Base-by-base conservation (phyloP, 257 asterid genomes). In the Nyctanthes arbortristis region DNA sequence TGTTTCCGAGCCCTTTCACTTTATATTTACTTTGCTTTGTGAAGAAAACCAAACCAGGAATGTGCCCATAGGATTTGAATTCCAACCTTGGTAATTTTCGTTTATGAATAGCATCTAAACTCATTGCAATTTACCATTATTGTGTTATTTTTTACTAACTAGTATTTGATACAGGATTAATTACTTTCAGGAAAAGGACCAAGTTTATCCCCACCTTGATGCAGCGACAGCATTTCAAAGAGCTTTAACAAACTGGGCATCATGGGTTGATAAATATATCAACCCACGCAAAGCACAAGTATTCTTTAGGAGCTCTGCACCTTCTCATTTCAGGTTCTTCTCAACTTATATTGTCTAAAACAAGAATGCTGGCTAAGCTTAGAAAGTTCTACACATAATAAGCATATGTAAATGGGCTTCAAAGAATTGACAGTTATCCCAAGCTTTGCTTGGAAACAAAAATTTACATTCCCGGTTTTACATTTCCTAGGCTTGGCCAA, bases 281-380 rank as follows among this genome's bases (percentile, higher is more conserved):
- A 84, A 81, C 66, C 93, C 92, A 54, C 79, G 25, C 65, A 84
- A 72, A 83, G 86, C 99, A 7, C 84, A 70, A 45, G 81, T 91
- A 61, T 91, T 89, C 93, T 94, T 89, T 77, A 77, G 97, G 75
- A 94, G 96, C 70, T 89, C 95, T 67, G 82, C 99, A 10, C 99
- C 97, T 49, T 85, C 99, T 47, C 99, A 93, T 86, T 93, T 89
- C 97, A 92, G 94, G 98, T 92, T 65, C 43, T 71, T 29, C 52
- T 27, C n/a, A 29, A 28, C 33, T 45, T 34, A 49, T 18, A 25
- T 7, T 18, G 33, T 25, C 25, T 22, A 16, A 60, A 40, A 3
- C 43, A 29, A 8, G 22, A 61, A 28, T 64, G 59, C 5, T 32
- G 31, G 5, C 14, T 3, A 52, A 8, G 30, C 31, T 52, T 52